Percentiles rank a stretch among this genome's conserved stretches.
phyloP scores from a whole-genome alignment of 1,139 yeast species.

The Pichia sp. region DNA sequence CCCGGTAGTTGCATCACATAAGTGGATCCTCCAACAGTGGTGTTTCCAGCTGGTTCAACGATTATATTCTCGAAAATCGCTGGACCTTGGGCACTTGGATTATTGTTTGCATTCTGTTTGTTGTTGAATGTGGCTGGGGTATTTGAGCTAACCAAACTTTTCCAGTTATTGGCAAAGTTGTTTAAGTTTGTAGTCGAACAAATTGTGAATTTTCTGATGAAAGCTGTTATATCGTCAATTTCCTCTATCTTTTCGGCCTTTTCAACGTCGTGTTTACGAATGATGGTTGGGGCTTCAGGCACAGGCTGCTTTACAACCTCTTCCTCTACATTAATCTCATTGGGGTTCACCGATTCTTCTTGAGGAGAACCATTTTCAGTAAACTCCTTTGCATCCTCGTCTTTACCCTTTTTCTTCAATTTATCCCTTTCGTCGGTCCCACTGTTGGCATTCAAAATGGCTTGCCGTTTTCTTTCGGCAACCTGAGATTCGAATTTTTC shows the following conservation, averaged over 20 bases:
- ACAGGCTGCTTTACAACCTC: background rate
- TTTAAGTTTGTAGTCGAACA: slow-evolving; percentile 12
- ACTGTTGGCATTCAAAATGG: background rate
- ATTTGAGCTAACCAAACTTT: slow-evolving; percentile 2
- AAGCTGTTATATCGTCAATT: slow-evolving; percentile 25
- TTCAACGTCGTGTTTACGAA: slow-evolving; percentile 24
- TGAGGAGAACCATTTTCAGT: background rate
- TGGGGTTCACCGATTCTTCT: slow-evolving; percentile 1
- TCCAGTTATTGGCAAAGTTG: slow-evolving; percentile 5
- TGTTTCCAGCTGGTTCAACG: slow-evolving; percentile 24
- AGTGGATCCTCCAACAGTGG: slow-evolving; percentile 23
- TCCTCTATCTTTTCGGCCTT: slow-evolving; percentile 20
- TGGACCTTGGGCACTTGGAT: slow-evolving; percentile 5
- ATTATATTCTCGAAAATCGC: slow-evolving; percentile 23
- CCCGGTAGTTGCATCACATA: slow-evolving; percentile 26
- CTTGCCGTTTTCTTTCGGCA: slow-evolving; percentile 14
- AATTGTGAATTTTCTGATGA: slow-evolving; percentile 20
- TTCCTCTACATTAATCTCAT: background rate
- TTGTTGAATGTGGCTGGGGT: background rate
- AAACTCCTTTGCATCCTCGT: slow-evolving; percentile 4
- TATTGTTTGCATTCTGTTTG: background rate
- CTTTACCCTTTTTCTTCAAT: slow-evolving; percentile 17
- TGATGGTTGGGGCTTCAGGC: slow-evolving; percentile 16
- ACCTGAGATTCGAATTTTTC: slow-evolving; percentile 27
- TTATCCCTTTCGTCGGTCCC: slow-evolving; percentile 15